A percentile compares a stretch with the other conserved stretches of the same genome.
phyloP scores from a whole-genome alignment of 1,284 basidiomycete species.

The Rhodotorula glutinis region DNA sequence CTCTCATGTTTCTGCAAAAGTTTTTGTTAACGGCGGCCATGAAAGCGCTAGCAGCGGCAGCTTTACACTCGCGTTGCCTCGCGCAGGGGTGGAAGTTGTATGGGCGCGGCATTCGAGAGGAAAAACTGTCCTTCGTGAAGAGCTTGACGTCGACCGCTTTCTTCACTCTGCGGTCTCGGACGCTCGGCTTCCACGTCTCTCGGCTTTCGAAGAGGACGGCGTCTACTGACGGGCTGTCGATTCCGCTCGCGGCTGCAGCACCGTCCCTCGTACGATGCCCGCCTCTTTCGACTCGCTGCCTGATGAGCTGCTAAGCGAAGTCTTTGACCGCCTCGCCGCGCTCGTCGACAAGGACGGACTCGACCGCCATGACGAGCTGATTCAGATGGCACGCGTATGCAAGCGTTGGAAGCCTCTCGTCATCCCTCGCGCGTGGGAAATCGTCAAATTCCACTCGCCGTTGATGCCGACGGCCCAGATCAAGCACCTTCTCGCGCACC shows the following conservation, averaged over 20 bases:
- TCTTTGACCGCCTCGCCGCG: neutral
- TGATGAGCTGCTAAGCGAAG: neutral
- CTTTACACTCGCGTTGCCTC: no score
- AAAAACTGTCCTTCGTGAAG: no score
- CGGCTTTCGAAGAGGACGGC: no score
- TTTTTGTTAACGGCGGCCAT: no score
- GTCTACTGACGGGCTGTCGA: no score
- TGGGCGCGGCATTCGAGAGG: no score
- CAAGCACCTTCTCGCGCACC: neutral
- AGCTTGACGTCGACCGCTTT: no score
- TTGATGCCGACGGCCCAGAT: neutral
- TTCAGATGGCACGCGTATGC: neutral
- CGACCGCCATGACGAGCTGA: neutral
- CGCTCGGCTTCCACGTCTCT: neutral
- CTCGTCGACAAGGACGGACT: neutral
- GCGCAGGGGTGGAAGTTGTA: no score
- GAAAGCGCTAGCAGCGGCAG: no score
- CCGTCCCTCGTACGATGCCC: neutral
- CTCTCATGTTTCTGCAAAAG: no score
- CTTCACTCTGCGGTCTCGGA: no score
- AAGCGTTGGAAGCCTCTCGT: neutral
- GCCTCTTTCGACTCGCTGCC: neutral
- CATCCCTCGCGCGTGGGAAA: neutral
- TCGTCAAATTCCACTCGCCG: neutral
- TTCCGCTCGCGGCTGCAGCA: no score